Base-by-base conservation (phyloP, 1,284 basidiomycete genomes). In the Cyathus olla region DNA sequence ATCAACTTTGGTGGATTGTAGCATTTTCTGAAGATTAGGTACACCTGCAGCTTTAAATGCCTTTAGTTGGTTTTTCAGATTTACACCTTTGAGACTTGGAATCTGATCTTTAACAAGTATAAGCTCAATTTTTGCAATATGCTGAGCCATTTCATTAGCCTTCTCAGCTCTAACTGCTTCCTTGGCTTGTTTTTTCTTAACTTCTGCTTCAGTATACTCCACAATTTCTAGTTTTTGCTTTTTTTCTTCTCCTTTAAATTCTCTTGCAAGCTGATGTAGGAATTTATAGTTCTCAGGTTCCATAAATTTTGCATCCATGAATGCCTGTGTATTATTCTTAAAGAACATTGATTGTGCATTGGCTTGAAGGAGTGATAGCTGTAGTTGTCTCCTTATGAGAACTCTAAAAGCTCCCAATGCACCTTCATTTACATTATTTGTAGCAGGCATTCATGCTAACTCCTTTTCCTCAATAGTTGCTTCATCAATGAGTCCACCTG, bases 251-350 rank as follows among this genome's bases (percentile, higher is more conserved):
- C 48, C 48, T 50, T 19, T 50, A 26, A 9, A 24, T 19, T 50
- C 27, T 50, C 57, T n/a, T 31, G 53, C 58, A 22, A 26, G 15
- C 47, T 49, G 21, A 37, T 49, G 31, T 19, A 62, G n/a, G 26
- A 56, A 62, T 37, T 29, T 42, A 31, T 60, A 42, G 44, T 65
- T 59, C 24, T 95, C 93, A 44, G 93, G 93, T 72, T 95, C 92
- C 83, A 93, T 85, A 78, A 95, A 95, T 92, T 97, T 95, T 80
- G 95, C 94, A 76, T 97, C 95, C 71, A 97, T 86, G 64, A 85
- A 87, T 95, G 95, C 94, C 19, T n/a, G n/a, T 8, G 72, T 75
- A 22, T 72, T 51, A 53, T 75, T 76, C 3, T 55, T 47, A 2
- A 53, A 21, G 47, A 46, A 74, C 64, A 69, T 68, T 3, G 63